phyloP scores from a whole-genome alignment of 805 yeast genomes.

The Tetrapisispora fleetii region DNA sequence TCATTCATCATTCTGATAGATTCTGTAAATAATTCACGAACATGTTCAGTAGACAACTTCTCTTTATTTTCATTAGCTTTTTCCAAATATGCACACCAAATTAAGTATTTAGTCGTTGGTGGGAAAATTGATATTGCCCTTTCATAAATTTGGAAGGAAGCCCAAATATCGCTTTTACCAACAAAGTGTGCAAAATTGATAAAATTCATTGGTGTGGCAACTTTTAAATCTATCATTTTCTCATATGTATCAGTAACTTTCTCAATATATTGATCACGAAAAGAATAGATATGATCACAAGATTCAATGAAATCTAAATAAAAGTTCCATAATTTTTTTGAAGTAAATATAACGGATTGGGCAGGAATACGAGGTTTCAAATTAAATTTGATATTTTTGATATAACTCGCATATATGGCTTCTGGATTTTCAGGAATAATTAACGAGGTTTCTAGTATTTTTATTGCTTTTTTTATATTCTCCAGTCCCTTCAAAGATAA shows the following conservation, averaged over 20 bases:
- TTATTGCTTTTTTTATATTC: conserved; percentile 36
- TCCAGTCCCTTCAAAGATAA: conserved; percentile 39
- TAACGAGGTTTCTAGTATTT: conserved; percentile 35
- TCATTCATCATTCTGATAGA: conserved; percentile 45
- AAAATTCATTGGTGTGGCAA: conserved; percentile 59
- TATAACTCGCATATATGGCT: conserved; percentile 13
- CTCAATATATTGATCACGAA: conserved; percentile 13
- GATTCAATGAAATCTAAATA: conserved; percentile 65
- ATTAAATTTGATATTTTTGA: conserved; percentile 4
- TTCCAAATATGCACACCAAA: conserved; percentile 61
- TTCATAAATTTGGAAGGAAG: conserved; percentile 52
- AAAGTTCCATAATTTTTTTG: conserved; percentile 59
- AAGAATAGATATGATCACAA: conserved; percentile 23
- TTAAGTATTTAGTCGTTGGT: conserved; percentile 41
- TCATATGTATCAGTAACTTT: conserved; percentile 40
- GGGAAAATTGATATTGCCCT: conserved; percentile 58
- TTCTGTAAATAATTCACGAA: conserved; percentile 68
- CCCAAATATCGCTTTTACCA: conserved; percentile 37
- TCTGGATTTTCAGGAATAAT: conserved; percentile 30
- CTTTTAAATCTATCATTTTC: conserved; percentile 42
- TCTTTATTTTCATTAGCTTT: conserved; percentile 33
- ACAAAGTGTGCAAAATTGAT: conserved; percentile 57
- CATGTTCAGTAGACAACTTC: conserved; percentile 37
- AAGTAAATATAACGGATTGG: conserved; percentile 50
- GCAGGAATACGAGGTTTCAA: conserved; percentile 31